phyloP scores from a whole-genome alignment of 345 rosid species.

The Acer campestre region DNA sequence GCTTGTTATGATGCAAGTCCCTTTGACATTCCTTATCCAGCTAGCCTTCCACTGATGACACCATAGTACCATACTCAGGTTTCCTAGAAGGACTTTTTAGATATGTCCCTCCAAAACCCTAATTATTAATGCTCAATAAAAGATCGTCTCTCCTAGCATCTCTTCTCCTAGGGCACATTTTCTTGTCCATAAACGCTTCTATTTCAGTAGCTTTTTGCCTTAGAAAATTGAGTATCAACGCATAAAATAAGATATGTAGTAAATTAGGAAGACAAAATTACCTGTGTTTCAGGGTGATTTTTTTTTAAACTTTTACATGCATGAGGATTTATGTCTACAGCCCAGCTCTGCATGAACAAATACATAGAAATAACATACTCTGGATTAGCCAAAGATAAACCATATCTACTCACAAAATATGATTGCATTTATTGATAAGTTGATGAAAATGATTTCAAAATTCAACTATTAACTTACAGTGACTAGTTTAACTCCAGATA shows the following conservation, averaged over 20 bases:
- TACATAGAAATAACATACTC: background rate
- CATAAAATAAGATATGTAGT: background rate
- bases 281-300: conserved; percentile 41
- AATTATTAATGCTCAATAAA: no score
- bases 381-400: background rate
- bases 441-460: background rate
- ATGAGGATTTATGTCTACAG: conserved; percentile 37
- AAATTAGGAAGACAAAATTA: background rate
- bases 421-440: background rate
- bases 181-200: no score
- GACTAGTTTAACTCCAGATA: conserved; percentile 37
- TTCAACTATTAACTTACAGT: conserved; percentile 27
- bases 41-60: no score
- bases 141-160: no score
- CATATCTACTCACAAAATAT: background rate
- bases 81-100: no score
- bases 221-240: no score
- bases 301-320: conserved; percentile 42
- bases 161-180: no score
- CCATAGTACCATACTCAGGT: no score
- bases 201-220: no score
- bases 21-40: no score
- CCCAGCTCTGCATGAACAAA: conserved; percentile 38
- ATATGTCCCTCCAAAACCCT: no score
- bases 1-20: no score